Percentiles rank a stretch among this genome's conserved stretches.
phyloP scores from a whole-genome alignment of 2,329 filamentous ascomycete species.

The Aspergillus sergii region DNA sequence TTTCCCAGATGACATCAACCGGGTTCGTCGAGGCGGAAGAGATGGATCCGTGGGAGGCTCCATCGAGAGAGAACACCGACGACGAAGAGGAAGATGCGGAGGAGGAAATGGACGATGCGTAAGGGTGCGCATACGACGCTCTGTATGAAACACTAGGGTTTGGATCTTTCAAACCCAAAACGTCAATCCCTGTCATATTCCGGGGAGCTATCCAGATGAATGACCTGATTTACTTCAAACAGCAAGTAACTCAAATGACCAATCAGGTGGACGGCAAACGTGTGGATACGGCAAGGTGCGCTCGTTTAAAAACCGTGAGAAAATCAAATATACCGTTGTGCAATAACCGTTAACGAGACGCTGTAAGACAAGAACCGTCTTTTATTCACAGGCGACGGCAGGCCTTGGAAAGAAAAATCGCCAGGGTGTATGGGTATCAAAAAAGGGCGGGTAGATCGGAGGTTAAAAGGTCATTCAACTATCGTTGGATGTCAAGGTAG shows the following conservation, averaged over 20 bases:
- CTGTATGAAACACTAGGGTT: slow-evolving; percentile 40
- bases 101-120: slow-evolving; percentile 71
- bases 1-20: slow-evolving; percentile 55
- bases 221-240: slow-evolving; percentile 19
- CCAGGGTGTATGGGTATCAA: slow-evolving; percentile 26
- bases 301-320: slow-evolving; percentile 7
- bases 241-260: slow-evolving; percentile 19
- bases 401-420: slow-evolving; percentile 28
- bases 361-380: slow-evolving; percentile 34
- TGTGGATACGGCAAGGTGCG: slow-evolving; percentile 14
- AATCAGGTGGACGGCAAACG: slow-evolving; percentile 7
- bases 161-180: slow-evolving; percentile 44
- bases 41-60: slow-evolving; percentile 67
- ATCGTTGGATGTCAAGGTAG: background rate
- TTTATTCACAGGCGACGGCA: slow-evolving; percentile 36
- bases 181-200: slow-evolving; percentile 49
- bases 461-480: background rate
- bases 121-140: slow-evolving; percentile 55
- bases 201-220: slow-evolving; percentile 30
- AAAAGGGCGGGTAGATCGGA: slow-evolving; percentile 7
- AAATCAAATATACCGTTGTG: slow-evolving; percentile 33
- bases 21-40: slow-evolving; percentile 67
- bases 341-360: slow-evolving; percentile 35
- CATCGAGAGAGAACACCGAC: slow-evolving; percentile 75
- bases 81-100: slow-evolving; percentile 75